Percentiles rank a stretch among this genome's conserved stretches.
Evolutionary conservation across 768 basidiomycete species (phyloP).

Genomic region (Tricholoma sp.): DNA sequence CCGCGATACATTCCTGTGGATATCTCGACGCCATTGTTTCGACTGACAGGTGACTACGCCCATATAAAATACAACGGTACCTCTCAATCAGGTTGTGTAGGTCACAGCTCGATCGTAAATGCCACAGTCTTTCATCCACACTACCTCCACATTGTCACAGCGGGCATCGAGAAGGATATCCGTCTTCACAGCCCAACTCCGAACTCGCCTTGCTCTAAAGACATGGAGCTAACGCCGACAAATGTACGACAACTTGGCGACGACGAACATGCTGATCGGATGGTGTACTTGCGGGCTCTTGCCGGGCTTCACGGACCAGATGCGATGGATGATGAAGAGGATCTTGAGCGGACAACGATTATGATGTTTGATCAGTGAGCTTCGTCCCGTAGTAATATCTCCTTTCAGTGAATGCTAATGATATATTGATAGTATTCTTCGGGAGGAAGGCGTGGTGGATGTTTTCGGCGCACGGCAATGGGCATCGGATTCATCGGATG

Average conservation of each 20-base stretch:
- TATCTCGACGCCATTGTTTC: constrained; percentile 57
- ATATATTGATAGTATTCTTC: constrained; percentile 42
- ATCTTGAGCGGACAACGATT: constrained; percentile 47
- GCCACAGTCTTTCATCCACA: constrained; percentile 68
- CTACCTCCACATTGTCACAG: constrained; percentile 59
- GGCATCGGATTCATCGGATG: constrained; percentile 26
- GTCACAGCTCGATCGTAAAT: constrained; percentile 78
- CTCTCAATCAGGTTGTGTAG: constrained; percentile 23
- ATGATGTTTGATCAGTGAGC: constrained; percentile 72
- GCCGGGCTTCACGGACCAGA: constrained; percentile 11
- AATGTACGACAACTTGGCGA: constrained; percentile 42
- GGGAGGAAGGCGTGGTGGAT: constrained; percentile 52
- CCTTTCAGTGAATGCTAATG: background rate
- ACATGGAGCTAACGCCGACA: constrained; percentile 41
- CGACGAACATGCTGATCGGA: constrained; percentile 27
- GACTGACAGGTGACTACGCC: constrained; percentile 46
- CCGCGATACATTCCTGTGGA: constrained; percentile 56
- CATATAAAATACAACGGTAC: background rate
- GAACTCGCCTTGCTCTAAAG: constrained; percentile 44
- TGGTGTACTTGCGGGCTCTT: constrained; percentile 33
- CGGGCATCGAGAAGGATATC: constrained; percentile 70
- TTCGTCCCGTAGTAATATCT: constrained; percentile 1
- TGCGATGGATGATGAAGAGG: constrained; percentile 26
- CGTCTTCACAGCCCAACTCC: constrained; percentile 64
- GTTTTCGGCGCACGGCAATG: constrained; percentile 45